Base-by-base conservation (phyloP, 176 grass and related monocot genomes). In the Thinopyrum elongatum region DNA sequence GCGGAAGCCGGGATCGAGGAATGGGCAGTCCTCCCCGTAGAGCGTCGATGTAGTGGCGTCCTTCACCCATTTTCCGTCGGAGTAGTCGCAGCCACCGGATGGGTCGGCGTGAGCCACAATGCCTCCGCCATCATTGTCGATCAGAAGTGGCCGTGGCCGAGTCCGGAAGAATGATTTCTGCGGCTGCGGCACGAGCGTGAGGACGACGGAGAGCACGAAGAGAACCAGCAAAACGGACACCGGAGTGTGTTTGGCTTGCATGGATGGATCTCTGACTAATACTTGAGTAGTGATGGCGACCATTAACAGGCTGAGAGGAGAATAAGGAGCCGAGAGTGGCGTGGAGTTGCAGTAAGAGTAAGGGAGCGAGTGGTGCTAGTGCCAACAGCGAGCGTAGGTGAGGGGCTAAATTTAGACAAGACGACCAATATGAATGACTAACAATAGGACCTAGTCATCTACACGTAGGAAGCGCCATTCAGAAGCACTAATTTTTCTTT, bases 1-100 rank as follows among this genome's bases (percentile, higher is more conserved):
- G 81, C 77, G 90, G 76, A 94, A 94, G 31, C 90, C 93, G 1
- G 93, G 93, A 76, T 94, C 93, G 2, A 94, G 84, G 78, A 92
- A 92, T 34, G 79, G 84, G 70, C 90, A 92, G n/a, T 82, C 82
- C 71, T 94, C 92, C 2, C 5, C 27, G 63, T 94, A 94, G 10
- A 55, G 5, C 49, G 41, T 57, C 47, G 8, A 3, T 7, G 15
- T 23, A 49, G 12, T 53, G 10, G 23, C 67, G 55, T 87, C 81
- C 44, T 51, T 79, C 58, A 92, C 81, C 92, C 92, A 94, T 90
- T 47, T 71, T 4, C 92, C 92, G 53, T 89, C 83, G 2, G 90
- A 84, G 30, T 85, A 92, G 65, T 89, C 84, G 41, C 90, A 94
- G 1, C 51, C 27, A 23, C 15, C 38, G n/a, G 29, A 34, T 4